Conservation (phyloP, 192 early-diverging fungal genomes). For the Phycomyces blakesleeanus region DNA sequence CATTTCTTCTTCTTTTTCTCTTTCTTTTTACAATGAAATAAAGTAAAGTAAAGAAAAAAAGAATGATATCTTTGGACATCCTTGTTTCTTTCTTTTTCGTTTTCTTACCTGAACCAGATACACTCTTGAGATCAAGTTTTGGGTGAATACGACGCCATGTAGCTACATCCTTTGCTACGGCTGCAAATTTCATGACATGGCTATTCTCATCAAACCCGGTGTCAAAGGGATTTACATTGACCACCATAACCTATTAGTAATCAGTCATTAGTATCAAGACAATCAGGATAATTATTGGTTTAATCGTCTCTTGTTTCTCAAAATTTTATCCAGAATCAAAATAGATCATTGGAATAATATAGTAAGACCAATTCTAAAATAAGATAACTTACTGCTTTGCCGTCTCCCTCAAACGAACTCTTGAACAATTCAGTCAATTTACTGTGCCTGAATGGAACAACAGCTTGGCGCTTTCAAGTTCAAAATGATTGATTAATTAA, state of each 20-base stretch:
- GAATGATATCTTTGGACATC: too few species aligned
- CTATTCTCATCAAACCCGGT: constrained; percentile 52
- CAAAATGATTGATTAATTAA: not conserved
- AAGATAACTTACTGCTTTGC: constrained; percentile 42
- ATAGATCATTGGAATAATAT: too few species aligned
- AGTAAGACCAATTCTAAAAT: not conserved
- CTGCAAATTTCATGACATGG: constrained; percentile 60
- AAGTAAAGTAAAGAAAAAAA: too few species aligned
- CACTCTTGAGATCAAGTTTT: constrained; percentile 22
- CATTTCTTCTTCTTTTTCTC: too few species aligned
- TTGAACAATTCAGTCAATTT: constrained; percentile 68
- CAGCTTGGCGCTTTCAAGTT: constrained; percentile 22
- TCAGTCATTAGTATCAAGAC: too few species aligned
- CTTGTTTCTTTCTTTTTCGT: too few species aligned
- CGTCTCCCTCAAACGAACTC: constrained; percentile 56
- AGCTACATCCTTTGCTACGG: constrained; percentile 55
- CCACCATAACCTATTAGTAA: constrained; percentile 45
- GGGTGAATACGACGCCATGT: constrained; percentile 38
- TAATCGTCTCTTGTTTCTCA: too few species aligned
- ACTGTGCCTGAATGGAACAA: constrained; percentile 63
- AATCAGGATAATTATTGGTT: too few species aligned
- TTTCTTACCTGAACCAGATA: constrained; percentile 26
- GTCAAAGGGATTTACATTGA: constrained; percentile 59
- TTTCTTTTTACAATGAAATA: too few species aligned
- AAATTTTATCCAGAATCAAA: too few species aligned